These are phyloP conservation scores for Phialophora macrospora DNA, from an alignment of 2,329 filamentous ascomycete genomes.

Conservation along the genomic window DNA sequence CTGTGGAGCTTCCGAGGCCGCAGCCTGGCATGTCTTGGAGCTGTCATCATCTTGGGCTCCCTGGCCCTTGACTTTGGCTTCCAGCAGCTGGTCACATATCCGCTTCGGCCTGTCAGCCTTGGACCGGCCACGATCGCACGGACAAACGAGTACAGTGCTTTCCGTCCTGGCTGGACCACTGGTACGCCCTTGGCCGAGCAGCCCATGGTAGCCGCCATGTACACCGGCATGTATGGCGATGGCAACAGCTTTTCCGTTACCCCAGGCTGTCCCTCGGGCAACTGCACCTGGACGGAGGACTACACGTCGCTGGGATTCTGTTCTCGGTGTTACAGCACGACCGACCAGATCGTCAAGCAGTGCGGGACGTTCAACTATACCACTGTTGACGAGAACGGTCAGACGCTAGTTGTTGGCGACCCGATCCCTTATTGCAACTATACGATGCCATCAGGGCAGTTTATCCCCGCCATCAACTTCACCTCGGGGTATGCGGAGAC, in stretches of 20 bases:
- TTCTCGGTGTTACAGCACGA: conserved; percentile 19
- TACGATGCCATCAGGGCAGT: conserved; percentile 9
- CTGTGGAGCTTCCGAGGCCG: conserved; percentile 34
- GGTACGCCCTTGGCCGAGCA: conserved; percentile 5
- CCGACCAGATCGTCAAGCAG: conserved; percentile 12
- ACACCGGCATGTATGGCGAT: conserved; percentile 14
- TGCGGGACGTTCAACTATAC: conserved; percentile 13
- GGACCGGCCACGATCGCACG: conserved; percentile 22
- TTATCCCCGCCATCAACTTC: not conserved
- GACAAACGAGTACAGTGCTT: conserved; percentile 22
- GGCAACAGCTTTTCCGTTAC: not conserved
- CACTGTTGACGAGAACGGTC: not conserved
- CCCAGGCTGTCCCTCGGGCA: conserved; percentile 16
- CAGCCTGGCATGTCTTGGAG: conserved; percentile 37
- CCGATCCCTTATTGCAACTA: conserved; percentile 21
- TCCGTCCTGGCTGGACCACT: conserved; percentile 7
- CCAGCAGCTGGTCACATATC: conserved; percentile 38
- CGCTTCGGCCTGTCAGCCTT: conserved; percentile 17
- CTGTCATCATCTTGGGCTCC: conserved; percentile 38
- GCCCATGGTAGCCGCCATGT: conserved; percentile 13
- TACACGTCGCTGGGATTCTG: conserved; percentile 25
- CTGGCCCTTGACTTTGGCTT: conserved; percentile 42
- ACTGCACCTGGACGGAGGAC: conserved; percentile 25
- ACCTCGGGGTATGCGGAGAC: not conserved
- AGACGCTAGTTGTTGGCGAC: conserved; percentile 2